phyloP scores from a whole-genome alignment of 306 rosid genomes.

The Erythrophleum fordii region DNA sequence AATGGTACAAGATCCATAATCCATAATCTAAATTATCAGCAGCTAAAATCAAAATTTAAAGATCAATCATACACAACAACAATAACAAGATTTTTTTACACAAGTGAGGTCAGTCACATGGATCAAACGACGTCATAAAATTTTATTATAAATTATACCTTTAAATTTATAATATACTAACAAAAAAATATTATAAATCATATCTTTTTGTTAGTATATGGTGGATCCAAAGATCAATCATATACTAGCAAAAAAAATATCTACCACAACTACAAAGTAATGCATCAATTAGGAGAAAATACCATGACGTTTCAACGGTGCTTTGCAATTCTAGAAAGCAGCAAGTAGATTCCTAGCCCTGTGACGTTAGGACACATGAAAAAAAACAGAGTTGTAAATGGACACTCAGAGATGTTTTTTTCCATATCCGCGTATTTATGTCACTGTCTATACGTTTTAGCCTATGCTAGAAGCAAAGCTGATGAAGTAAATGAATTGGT shows the following conservation, averaged over 20 bases:
- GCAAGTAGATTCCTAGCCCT: neutral
- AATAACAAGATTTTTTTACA: too few species aligned
- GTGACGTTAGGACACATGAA: neutral
- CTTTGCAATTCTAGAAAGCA: slow-evolving; percentile 11
- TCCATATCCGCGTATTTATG: neutral
- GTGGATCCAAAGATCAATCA: neutral
- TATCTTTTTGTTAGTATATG: too few species aligned
- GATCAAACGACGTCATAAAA: too few species aligned
- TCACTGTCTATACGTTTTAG: neutral
- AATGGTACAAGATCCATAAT: slow-evolving; percentile 18
- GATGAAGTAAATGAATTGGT: neutral
- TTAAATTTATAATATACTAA: too few species aligned
- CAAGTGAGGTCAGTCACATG: too few species aligned
- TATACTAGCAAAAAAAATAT: neutral
- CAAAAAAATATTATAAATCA: too few species aligned
- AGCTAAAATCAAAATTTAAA: neutral
- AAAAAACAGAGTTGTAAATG: neutral
- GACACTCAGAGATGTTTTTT: neutral
- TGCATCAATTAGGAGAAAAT: neutral
- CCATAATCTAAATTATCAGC: slow-evolving; percentile 18
- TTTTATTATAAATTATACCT: too few species aligned
- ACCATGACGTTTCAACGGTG: slow-evolving; percentile 1
- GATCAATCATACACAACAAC: neutral
- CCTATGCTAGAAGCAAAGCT: slow-evolving; percentile 8
- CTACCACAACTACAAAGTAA: slow-evolving; percentile 2